These are phyloP conservation scores for Fusarium tjaetaba DNA, from an alignment of 2,329 filamentous ascomycete species.

Conservation along the genomic window DNA sequence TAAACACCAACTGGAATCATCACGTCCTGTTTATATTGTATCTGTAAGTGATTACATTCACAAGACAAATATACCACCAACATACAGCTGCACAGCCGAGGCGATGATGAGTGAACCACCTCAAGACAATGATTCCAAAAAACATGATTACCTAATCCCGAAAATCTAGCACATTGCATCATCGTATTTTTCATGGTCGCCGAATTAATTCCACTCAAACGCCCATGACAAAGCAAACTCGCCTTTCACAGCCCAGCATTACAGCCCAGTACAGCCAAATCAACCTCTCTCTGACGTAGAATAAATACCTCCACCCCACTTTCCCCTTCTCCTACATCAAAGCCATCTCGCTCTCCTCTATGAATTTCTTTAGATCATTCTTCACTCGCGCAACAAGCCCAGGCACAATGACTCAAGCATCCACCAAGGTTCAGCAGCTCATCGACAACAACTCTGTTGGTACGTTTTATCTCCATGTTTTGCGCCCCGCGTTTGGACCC, in stretches of 20 bases:
- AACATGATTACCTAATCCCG: constrained; percentile 17
- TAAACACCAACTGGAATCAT: constrained; percentile 5
- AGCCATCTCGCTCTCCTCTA: constrained; percentile 43
- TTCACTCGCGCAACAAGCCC: constrained; percentile 71
- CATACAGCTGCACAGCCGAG: neutral
- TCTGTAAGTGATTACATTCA: neutral
- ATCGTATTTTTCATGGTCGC: constrained; percentile 21
- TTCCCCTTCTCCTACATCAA: neutral
- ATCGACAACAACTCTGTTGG: constrained; percentile 90
- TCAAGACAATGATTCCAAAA: constrained; percentile 15
- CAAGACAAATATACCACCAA: neutral
- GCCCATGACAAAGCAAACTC: constrained; percentile 36
- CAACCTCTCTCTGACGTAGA: constrained; percentile 7
- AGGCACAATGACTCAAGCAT: constrained; percentile 82
- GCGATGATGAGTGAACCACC: neutral
- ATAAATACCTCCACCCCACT: constrained; percentile 35
- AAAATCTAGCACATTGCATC: constrained; percentile 37
- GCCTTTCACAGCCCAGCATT: constrained; percentile 2
- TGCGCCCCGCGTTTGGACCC: neutral
- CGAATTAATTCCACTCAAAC: constrained; percentile 18
- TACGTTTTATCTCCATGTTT: constrained; percentile 53
- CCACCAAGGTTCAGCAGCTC: constrained; percentile 83
- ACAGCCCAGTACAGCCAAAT: neutral
- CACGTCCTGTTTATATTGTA: neutral
- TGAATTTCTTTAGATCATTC: constrained; percentile 77